These are phyloP conservation scores for Datisca glomerata DNA, from an alignment of 306 rosid genomes.

Conservation along the genomic window DNA sequence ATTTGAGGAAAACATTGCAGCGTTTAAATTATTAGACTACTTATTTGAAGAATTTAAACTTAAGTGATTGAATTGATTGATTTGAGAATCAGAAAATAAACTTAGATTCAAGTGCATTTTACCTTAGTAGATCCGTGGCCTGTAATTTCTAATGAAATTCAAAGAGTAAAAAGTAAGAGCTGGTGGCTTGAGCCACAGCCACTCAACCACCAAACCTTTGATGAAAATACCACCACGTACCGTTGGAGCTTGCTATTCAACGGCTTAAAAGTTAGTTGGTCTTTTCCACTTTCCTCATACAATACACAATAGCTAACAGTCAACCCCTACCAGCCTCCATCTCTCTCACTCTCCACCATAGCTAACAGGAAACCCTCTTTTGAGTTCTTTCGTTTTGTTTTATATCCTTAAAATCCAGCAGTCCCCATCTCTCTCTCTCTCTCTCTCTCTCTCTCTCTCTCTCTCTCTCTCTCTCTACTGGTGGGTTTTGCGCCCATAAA, in stretches of 20 bases:
- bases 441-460: conserved; percentile 10
- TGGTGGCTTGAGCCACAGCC: not conserved
- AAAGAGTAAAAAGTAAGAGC: not conserved
- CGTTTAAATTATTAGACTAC: too few species aligned
- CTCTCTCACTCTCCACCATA: not conserved
- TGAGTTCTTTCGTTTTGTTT: conserved; percentile 59
- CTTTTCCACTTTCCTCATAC: conserved; percentile 10
- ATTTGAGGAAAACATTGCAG: too few species aligned
- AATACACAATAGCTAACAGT: conserved; percentile 64
- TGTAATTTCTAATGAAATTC: not conserved
- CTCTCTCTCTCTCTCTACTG: conserved; percentile 9
- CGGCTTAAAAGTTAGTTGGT: conserved; percentile 54
- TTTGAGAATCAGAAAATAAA: not conserved
- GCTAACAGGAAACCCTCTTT: not conserved
- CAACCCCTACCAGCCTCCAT: conserved; percentile 75
- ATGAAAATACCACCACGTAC: conserved; percentile 18
- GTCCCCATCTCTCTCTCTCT: conserved; percentile 11
- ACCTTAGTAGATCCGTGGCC: too few species aligned
- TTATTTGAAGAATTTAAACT: not conserved
- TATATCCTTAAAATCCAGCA: conserved; percentile 68
- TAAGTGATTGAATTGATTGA: not conserved
- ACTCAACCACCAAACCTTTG: conserved; percentile 1
- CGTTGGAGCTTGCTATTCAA: conserved; percentile 54
- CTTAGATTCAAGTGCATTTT: too few species aligned
- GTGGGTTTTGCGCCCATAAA: not conserved